These are phyloP conservation scores for Olyra latifolia DNA, from an alignment of 176 grass and related monocot species.

Conservation along the genomic window DNA sequence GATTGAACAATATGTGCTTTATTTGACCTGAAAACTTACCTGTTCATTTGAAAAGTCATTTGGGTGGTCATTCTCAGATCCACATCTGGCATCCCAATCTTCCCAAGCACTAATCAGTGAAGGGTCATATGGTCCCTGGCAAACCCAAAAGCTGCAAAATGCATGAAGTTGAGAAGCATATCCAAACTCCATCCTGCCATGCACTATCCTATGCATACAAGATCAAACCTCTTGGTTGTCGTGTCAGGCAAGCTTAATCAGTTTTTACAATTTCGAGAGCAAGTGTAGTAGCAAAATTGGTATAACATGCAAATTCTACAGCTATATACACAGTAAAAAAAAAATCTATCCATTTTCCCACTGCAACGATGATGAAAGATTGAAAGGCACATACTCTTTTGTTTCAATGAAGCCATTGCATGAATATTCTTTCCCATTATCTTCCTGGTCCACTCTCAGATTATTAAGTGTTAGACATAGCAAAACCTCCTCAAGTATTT, in stretches of 20 bases:
- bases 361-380: too few species aligned
- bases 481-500: conserved; percentile 92
- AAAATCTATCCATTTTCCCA: too few species aligned
- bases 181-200: not conserved
- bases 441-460: conserved; percentile 46
- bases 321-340: too few species aligned
- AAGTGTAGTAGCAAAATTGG: not conserved
- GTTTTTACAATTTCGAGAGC: conserved; percentile 11
- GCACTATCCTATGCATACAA: not conserved
- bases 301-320: too few species aligned
- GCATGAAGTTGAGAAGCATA: conserved; percentile 10
- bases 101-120: conserved; percentile 83
- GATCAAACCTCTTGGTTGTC: conserved; percentile 16
- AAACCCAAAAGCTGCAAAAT: conserved; percentile 70
- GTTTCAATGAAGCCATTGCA: conserved; percentile 94
- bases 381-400: conserved; percentile 60
- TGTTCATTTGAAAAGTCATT: conserved; percentile 71
- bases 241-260: not conserved
- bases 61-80: conserved; percentile 95
- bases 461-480: conserved; percentile 90
- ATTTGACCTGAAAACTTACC: conserved; percentile 32
- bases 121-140: conserved; percentile 68
- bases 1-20: not conserved
- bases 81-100: conserved; percentile 65
- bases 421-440: conserved; percentile 42